A percentile compares a stretch with the other conserved stretches of the same genome.
Conservation (phyloP, 192 early-diverging fungal species). For the Coemansia sp. region DNA sequence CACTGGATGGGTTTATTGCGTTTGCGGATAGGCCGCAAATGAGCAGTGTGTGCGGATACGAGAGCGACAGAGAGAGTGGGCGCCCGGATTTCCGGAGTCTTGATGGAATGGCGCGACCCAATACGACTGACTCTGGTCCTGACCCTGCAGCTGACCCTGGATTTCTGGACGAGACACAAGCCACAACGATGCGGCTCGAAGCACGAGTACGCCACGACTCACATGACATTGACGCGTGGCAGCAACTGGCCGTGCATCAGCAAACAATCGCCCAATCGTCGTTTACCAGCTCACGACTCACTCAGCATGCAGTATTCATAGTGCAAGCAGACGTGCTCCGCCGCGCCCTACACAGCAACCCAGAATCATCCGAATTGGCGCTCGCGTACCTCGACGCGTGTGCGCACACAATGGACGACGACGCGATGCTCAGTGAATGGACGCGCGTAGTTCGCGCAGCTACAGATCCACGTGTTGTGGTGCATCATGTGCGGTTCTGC, state of each 20-base stretch:
- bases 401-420: constrained; percentile 15
- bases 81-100: constrained; percentile 27
- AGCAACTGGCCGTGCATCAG: constrained; percentile 17
- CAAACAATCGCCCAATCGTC: constrained; percentile 9
- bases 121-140: background rate
- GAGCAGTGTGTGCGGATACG: constrained; percentile 7
- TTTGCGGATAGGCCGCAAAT: background rate
- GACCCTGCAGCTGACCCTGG: no score
- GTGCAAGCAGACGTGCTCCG: constrained; percentile 26
- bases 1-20: background rate
- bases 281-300: constrained; percentile 10
- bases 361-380: constrained; percentile 8
- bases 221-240: constrained; percentile 33
- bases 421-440: constrained; percentile 24
- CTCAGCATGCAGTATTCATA: constrained; percentile 17
- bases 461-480: constrained; percentile 12
- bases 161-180: background rate
- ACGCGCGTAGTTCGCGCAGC: background rate
- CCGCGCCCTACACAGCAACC: constrained; percentile 18
- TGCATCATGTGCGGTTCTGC: constrained; percentile 15
- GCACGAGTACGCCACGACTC: constrained; percentile 6
- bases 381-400: constrained; percentile 30
- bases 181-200: background rate
- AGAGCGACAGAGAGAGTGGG: constrained; percentile 6
- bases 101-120: constrained; percentile 18